Evolutionary conservation across 768 basidiomycete species (phyloP), one percentile per base, ranked within the genome.

Genomic region (Rhodotorula paludigena): DNA sequence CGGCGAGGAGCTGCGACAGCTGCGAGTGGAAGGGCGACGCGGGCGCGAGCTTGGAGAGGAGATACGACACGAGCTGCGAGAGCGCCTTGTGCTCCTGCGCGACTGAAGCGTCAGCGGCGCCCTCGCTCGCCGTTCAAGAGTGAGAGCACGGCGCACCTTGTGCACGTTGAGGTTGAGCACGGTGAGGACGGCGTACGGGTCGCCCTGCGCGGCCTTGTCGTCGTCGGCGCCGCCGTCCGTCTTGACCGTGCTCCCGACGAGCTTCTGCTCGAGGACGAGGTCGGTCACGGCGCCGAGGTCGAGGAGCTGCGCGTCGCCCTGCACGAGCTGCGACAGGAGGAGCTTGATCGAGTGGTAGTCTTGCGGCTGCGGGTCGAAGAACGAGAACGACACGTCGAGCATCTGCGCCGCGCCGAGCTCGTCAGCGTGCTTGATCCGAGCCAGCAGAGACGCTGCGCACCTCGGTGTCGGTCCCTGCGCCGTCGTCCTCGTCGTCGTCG

Each of bases 371-470:
- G 90, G 86, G 77, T 90, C 87, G 82, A 90, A 93, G 77, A 96
- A 98, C 72, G 96, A 92, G 75, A 98, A 97, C 75, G 88, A 87
- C 72, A 93, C 87, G 78, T 93, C 84, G 79, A 93, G 83, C 74
- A 87, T 82, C 71, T 72, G 63, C n/a, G 32, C 11, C 76, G 81
- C 25, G 30, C 32, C 11, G 28, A 12, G 28, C 5, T 5, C 32
- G 21, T 41, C 56, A 30, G 32, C 39, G 32, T 1, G 12, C 36
- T 18, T 5, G 20, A 35, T 0, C 30, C 15, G 9, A 1, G 15
- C 28, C 25, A 14, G 12, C 9, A 28, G 12, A 5, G 28, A 7
- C 3, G 11, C 28, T 44, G 16, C 55, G 39, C 55, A 62, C 66
- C 60, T 68, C 66, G 23, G 47, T 42, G 16, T 68, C 66, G 41